A percentile compares a stretch with the other conserved stretches of the same genome.
phyloP scores from a whole-genome alignment of 2,329 filamentous ascomycete species.

The Penicillium oxalicum region DNA sequence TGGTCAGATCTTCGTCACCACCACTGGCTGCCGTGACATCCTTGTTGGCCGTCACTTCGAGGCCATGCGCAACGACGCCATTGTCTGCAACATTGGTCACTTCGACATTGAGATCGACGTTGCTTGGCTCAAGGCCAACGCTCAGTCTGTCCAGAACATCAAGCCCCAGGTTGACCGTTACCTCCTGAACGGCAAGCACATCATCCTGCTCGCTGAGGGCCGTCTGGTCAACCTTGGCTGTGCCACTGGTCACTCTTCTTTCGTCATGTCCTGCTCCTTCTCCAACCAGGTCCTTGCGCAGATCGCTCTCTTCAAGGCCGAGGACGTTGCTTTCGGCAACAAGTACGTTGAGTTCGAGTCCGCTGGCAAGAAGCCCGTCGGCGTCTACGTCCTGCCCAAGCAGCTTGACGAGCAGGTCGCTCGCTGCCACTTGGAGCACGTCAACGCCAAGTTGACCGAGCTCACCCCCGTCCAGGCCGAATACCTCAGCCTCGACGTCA shows the following conservation, averaged over 20 bases:
- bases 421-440: conserved; percentile 83
- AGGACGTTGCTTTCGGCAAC: conserved; percentile 77
- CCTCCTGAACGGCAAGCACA: conserved; percentile 91
- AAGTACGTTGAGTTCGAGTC: conserved; percentile 97
- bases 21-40: conserved; percentile 98
- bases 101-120: conserved; percentile 99
- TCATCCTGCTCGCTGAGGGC: conserved; percentile 97
- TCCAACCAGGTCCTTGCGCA: conserved; percentile 99
- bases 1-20: conserved; percentile 98
- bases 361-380: conserved; percentile 79
- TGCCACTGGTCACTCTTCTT: conserved; percentile 97
- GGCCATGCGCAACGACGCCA: conserved; percentile 92
- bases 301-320: conserved; percentile 95
- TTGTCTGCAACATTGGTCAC: conserved; percentile 99
- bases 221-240: conserved; percentile 99
- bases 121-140: conserved; percentile 98
- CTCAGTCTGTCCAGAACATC: conserved; percentile 91
- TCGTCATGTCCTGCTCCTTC: conserved; percentile 99
- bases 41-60: conserved; percentile 88
- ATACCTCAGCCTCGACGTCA: conserved; percentile 78
- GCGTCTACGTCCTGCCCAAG: conserved; percentile 97
- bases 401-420: conserved; percentile 98
- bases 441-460: conserved; percentile 88
- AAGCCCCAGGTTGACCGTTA: conserved; percentile 99
- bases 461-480: conserved; percentile 84